Conservation (phyloP, 345 rosid genomes). For the Hibiscus syriacus region DNA sequence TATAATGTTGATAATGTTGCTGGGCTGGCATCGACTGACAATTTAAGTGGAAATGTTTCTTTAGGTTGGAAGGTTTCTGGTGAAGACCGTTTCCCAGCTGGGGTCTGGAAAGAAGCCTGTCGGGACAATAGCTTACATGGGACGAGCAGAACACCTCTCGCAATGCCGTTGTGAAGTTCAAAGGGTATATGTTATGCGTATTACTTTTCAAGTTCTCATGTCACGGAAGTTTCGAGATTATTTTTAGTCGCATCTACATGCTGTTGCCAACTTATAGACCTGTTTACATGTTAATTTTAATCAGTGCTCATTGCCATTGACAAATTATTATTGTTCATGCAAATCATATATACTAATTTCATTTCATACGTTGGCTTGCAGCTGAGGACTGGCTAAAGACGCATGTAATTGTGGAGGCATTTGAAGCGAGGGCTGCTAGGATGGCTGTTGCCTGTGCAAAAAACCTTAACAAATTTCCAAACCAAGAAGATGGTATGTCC, state of each 20-base stretch:
- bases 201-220: background rate
- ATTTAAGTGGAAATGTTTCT: background rate
- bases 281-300: background rate
- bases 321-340: background rate
- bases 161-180: slow-evolving; percentile 57
- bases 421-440: background rate
- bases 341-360: background rate
- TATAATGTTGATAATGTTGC: background rate
- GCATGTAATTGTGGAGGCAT: background rate
- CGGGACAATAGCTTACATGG: no score
- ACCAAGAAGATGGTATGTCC: background rate
- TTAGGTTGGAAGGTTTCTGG: slow-evolving; percentile 92
- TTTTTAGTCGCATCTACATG: background rate
- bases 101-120: no score
- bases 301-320: background rate
- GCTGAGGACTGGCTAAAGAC: background rate
- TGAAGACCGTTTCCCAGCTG: no score
- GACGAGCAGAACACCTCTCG: no score
- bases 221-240: no score
- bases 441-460: background rate
- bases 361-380: background rate
- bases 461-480: background rate
- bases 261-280: background rate
- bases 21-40: background rate
- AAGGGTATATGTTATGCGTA: slow-evolving; percentile 29